A percentile compares a stretch with the other conserved stretches of the same genome.
Evolutionary conservation across 1,284 basidiomycete species (phyloP).

Genomic region (Tetrapyrgos nigripes): DNA sequence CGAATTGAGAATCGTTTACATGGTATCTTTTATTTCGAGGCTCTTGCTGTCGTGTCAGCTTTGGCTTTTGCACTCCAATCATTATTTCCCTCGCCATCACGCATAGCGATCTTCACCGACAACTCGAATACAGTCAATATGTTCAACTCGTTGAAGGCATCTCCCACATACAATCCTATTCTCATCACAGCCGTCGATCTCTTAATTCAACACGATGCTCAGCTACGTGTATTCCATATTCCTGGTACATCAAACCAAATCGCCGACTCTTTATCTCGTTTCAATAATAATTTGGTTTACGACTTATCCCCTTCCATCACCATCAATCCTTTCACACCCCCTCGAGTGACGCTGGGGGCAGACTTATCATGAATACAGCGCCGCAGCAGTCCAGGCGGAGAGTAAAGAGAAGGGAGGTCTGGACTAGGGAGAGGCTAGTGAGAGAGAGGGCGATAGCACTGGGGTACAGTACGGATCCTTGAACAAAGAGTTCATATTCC

Average conservation of each 20-base stretch:
- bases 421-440: slow-evolving; percentile 25
- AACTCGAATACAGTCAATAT: slow-evolving; percentile 30
- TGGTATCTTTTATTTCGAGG: slow-evolving; percentile 39
- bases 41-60: too few species aligned
- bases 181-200: slow-evolving; percentile 20
- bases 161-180: too few species aligned
- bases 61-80: slow-evolving; percentile 29
- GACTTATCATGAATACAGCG: slow-evolving; percentile 17
- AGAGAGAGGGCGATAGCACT: slow-evolving; percentile 24
- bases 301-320: background rate
- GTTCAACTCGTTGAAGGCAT: slow-evolving; percentile 32
- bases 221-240: slow-evolving; percentile 30
- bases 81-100: slow-evolving; percentile 13
- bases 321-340: slow-evolving; percentile 28
- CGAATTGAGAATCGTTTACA: background rate
- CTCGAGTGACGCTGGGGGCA: slow-evolving; percentile 30
- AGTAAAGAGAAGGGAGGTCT: slow-evolving; percentile 12
- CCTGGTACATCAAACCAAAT: slow-evolving; percentile 28
- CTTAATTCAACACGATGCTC: slow-evolving; percentile 15
- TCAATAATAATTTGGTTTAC: background rate
- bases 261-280: slow-evolving; percentile 31
- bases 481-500: slow-evolving; percentile 22
- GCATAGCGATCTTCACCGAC: slow-evolving; percentile 26
- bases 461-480: slow-evolving; percentile 20
- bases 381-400: slow-evolving; percentile 18